Conservation (phyloP, 306 rosid genomes). For the peach (Prunus persica) region Prunus_persica_NCBIv2 NC_034015.1:17561501-17562000, state of each 20-base stretch:
- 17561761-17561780: conserved; percentile 18
- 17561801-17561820: conserved; percentile 93
- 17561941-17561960: background rate
- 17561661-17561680: background rate
- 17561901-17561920: conserved; percentile 77
- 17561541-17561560: background rate
- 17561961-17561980: conserved; percentile 18
- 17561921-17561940: conserved; percentile 2
- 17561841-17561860: conserved; percentile 99
- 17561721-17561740: background rate
- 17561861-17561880: conserved; percentile 99
- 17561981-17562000: conserved; percentile 16
- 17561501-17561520: background rate
- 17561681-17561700: background rate
- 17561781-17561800: conserved; percentile 77
- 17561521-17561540: background rate
- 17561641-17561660: background rate
- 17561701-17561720: background rate
- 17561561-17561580: background rate
- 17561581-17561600: background rate
- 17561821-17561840: conserved; percentile 92
- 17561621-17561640: background rate
- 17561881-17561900: conserved; percentile 85
- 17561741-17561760: conserved; percentile 10
- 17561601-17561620: background rate